A percentile compares a stretch with the other conserved stretches of the same genome.
phyloP scores from a whole-genome alignment of 192 early-diverging fungal species.

The Coemansia sp. region DNA sequence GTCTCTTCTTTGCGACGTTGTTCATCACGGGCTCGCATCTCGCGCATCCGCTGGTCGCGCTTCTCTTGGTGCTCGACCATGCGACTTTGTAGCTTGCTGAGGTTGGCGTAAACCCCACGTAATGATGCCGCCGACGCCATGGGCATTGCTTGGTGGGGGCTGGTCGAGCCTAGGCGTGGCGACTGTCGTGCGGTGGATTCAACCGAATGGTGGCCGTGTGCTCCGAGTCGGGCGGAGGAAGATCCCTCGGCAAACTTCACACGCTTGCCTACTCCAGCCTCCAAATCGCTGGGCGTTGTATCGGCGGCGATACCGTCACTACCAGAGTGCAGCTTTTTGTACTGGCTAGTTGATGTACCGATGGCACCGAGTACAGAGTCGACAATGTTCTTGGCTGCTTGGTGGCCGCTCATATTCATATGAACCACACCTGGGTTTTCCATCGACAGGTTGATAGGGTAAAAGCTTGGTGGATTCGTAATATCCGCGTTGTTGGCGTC shows the following conservation, averaged over 20 bases:
- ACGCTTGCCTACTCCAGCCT: conserved; percentile 22
- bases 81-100: conserved; percentile 47
- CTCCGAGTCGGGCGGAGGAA: neutral
- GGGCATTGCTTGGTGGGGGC: neutral
- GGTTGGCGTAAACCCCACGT: conserved; percentile 49
- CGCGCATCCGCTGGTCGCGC: conserved; percentile 42
- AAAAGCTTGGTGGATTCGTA: conserved; percentile 31
- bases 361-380: conserved; percentile 42
- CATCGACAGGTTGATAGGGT: conserved; percentile 41
- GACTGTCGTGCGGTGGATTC: neutral
- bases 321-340: neutral
- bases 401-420: conserved; percentile 50
- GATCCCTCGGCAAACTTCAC: neutral
- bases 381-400: conserved; percentile 45
- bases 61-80: conserved; percentile 47
- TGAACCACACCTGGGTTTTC: conserved; percentile 52
- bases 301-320: neutral
- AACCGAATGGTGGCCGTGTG: neutral
- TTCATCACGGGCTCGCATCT: conserved; percentile 12
- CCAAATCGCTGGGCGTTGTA: conserved; percentile 34
- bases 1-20: conserved; percentile 15
- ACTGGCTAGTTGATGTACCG: conserved; percentile 27
- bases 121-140: conserved; percentile 24
- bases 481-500: conserved; percentile 51
- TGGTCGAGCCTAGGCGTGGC: neutral